phyloP scores from a whole-genome alignment of 768 basidiomycete species.

The Clitopilus hobsonii region DNA sequence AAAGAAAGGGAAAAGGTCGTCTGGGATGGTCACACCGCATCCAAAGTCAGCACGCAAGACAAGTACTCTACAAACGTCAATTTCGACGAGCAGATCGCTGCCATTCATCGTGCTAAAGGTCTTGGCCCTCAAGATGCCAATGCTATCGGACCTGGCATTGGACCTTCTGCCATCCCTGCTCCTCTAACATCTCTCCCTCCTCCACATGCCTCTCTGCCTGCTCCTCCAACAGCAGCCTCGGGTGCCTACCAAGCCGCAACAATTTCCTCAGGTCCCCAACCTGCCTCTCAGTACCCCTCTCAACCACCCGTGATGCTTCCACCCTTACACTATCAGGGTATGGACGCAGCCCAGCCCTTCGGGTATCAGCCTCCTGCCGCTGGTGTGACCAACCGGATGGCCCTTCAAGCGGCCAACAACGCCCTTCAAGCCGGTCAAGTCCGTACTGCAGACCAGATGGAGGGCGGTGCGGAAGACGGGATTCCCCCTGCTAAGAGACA shows the following conservation, averaged over 20 bases:
- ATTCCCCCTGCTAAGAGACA: constrained; percentile 85
- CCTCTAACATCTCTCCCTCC: constrained; percentile 64
- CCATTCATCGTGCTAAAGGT: constrained; percentile 91
- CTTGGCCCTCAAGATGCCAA: constrained; percentile 80
- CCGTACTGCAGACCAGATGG: constrained; percentile 79
- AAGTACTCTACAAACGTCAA: constrained; percentile 92
- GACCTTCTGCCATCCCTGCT: constrained; percentile 70
- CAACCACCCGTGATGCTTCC: constrained; percentile 73
- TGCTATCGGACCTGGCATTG: constrained; percentile 85
- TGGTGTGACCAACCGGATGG: constrained; percentile 67
- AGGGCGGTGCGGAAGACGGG: constrained; percentile 49
- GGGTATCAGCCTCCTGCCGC: constrained; percentile 68
- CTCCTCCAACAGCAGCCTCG: constrained; percentile 51
- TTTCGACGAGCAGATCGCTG: constrained; percentile 97
- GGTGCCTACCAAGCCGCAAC: constrained; percentile 77
- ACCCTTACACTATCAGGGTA: constrained; percentile 80
- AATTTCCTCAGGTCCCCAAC: constrained; percentile 89
- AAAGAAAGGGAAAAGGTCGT: constrained; percentile 93
- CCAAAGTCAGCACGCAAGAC: constrained; percentile 87
- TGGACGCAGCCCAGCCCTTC: constrained; percentile 73
- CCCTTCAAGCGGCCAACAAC: constrained; percentile 52
- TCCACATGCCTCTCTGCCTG: constrained; percentile 68
- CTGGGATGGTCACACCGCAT: constrained; percentile 98
- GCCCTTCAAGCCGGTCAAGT: constrained; percentile 63
- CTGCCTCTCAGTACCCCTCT: constrained; percentile 61